Percentiles rank a stretch among this genome's conserved stretches.
Conservation (phyloP, 257 asterid genomes). For the Ajuga chamaepitys region DNA sequence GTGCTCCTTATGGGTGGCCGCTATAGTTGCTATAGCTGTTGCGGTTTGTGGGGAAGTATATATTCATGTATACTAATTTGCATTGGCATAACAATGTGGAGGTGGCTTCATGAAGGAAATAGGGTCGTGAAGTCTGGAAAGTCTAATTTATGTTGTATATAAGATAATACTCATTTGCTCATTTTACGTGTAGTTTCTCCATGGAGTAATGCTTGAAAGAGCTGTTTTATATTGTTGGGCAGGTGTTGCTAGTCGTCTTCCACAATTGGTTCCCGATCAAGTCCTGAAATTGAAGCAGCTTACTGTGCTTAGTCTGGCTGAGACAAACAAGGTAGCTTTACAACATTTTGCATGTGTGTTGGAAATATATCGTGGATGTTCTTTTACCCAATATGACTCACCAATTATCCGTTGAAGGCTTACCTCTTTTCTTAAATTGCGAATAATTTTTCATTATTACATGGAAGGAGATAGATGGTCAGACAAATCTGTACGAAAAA, state of each 20-base stretch:
- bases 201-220: neutral
- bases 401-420: neutral
- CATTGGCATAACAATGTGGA: neutral
- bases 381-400: neutral
- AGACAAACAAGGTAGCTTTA: constrained; percentile 68
- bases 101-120: neutral
- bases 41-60: neutral
- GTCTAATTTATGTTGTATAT: neutral
- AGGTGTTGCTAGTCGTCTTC: constrained; percentile 61
- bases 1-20: neutral
- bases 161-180: neutral
- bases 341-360: neutral
- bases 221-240: constrained; percentile 14
- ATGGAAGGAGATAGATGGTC: neutral
- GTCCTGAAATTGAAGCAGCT: constrained; percentile 92
- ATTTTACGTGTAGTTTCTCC: neutral
- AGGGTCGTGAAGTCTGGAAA: neutral
- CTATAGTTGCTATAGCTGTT: neutral
- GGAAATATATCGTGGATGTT: too few relatives aligned
- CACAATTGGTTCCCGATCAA: constrained; percentile 75
- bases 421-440: neutral
- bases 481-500: neutral
- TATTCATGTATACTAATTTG: neutral
- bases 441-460: neutral
- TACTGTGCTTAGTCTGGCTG: constrained; percentile 87